Conservation (phyloP, 371 early-diverging fungal genomes). For the Circinella umbellata region DNA sequence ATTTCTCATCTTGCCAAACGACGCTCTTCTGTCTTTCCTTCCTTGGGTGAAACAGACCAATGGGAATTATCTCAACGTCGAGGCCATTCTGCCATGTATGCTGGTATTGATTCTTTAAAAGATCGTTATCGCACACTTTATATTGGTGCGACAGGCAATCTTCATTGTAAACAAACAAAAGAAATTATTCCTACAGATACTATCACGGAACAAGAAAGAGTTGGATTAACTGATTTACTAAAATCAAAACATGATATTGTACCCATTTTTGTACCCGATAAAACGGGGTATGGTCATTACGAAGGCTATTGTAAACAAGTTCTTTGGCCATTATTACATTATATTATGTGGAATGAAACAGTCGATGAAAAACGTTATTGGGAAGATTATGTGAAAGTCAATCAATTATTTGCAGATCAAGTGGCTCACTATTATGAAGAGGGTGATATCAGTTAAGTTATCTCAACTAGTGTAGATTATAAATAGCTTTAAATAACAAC, state of each 20-base stretch:
- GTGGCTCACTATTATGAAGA: constrained; percentile 75
- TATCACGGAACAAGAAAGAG: constrained; percentile 48
- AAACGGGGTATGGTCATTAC: constrained; percentile 75
- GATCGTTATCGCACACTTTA: constrained; percentile 60
- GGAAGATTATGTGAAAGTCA: constrained; percentile 89
- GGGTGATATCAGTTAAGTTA: constrained; percentile 83
- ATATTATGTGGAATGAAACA: constrained; percentile 83
- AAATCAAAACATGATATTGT: constrained; percentile 58
- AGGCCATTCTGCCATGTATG: constrained; percentile 80
- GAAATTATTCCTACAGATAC: constrained; percentile 25
- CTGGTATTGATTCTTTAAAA: constrained; percentile 67
- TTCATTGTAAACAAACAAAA: constrained; percentile 48
- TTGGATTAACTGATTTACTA: constrained; percentile 45
- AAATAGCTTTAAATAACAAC: too few relatives aligned
- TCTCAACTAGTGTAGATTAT: too few relatives aligned
- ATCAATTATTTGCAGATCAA: constrained; percentile 85
- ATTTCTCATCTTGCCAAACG: constrained; percentile 42
- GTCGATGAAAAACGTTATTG: constrained; percentile 80
- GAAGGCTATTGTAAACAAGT: constrained; percentile 93
- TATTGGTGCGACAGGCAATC: constrained; percentile 75
- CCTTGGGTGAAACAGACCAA: constrained; percentile 33
- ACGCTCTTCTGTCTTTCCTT: constrained; percentile 27
- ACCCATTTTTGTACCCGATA: constrained; percentile 83
- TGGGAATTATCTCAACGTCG: constrained; percentile 54
- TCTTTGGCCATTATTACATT: constrained; percentile 99